phyloP scores from a whole-genome alignment of 768 basidiomycete genomes.

The Agrocybe praecox region DNA sequence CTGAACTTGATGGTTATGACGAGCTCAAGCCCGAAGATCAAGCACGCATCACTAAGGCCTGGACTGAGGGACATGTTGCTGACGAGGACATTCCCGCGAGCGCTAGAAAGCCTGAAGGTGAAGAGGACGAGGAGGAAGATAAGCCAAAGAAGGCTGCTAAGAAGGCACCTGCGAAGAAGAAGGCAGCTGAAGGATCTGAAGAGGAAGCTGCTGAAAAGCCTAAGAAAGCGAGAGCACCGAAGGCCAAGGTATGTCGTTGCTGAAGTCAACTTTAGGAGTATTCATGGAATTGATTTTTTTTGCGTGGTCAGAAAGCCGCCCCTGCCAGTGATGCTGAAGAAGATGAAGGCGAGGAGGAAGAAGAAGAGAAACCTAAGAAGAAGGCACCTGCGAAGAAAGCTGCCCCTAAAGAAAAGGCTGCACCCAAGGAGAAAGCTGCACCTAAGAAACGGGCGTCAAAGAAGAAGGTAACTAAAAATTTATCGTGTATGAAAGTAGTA shows the following conservation, averaged over 20 bases:
- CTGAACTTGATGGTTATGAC: slow-evolving; percentile 87
- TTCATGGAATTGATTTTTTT: background rate
- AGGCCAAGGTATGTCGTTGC: slow-evolving; percentile 20
- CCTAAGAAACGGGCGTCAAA: slow-evolving; percentile 48
- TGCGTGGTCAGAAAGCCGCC: slow-evolving; percentile 20
- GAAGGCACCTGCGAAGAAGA: slow-evolving; percentile 31
- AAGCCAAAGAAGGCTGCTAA: slow-evolving; percentile 39
- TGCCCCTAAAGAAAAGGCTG: slow-evolving; percentile 13
- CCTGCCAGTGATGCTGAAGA: slow-evolving; percentile 14
- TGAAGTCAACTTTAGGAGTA: background rate
- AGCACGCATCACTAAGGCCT: slow-evolving; percentile 70
- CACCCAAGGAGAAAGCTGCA: slow-evolving; percentile 23
- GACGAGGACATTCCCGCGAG: slow-evolving; percentile 82
- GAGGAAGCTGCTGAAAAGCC: slow-evolving; percentile 47
- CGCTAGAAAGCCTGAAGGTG: slow-evolving; percentile 60
- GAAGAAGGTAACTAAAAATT: slow-evolving; percentile 29
- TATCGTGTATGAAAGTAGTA: background rate
- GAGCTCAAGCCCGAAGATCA: slow-evolving; percentile 71
- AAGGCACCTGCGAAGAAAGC: slow-evolving; percentile 29
- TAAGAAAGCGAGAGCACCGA: slow-evolving; percentile 44
- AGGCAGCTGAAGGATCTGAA: slow-evolving; percentile 23
- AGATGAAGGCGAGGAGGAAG: slow-evolving; percentile 34
- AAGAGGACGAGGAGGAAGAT: slow-evolving; percentile 42
- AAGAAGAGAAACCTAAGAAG: slow-evolving; percentile 42
- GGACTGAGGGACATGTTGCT: slow-evolving; percentile 76